These are phyloP conservation scores for Bipolaris oryzae DNA, from an alignment of 2,329 filamentous ascomycete genomes.

Conservation along the genomic window DNA sequence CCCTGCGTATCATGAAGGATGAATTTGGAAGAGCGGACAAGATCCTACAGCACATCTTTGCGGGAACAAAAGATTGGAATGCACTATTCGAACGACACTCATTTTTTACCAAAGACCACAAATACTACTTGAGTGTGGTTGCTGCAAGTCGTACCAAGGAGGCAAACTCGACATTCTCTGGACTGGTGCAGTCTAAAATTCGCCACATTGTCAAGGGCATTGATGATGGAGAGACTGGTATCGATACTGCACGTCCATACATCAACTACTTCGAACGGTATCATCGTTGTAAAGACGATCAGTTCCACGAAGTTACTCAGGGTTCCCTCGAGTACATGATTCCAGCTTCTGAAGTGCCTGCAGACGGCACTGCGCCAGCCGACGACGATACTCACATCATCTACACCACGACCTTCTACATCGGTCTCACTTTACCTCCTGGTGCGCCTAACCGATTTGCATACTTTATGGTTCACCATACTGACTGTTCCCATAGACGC, in stretches of 20 bases:
- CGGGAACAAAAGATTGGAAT: conserved; percentile 79
- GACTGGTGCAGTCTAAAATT: conserved; percentile 91
- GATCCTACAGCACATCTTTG: conserved; percentile 79
- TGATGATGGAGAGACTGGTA: conserved; percentile 74
- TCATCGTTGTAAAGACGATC: conserved; percentile 70
- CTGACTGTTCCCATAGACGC: conserved; percentile 52
- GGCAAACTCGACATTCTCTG: conserved; percentile 84
- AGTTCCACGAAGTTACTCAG: conserved; percentile 66
- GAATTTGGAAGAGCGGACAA: conserved; percentile 80
- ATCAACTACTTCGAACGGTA: conserved; percentile 89
- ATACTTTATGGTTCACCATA: not conserved
- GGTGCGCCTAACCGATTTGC: conserved; percentile 59
- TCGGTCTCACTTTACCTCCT: conserved; percentile 80
- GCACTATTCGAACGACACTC: conserved; percentile 87
- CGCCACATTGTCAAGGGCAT: conserved; percentile 82
- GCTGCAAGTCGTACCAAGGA: conserved; percentile 83
- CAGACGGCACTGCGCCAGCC: conserved; percentile 42
- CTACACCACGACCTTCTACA: conserved; percentile 92
- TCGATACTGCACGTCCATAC: conserved; percentile 86
- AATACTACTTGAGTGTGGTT: conserved; percentile 91
- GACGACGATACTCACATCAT: conserved; percentile 59
- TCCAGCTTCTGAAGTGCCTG: conserved; percentile 56
- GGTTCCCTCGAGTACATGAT: conserved; percentile 67
- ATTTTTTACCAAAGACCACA: conserved; percentile 92
- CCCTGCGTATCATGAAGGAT: conserved; percentile 79